Evolutionary conservation across 2,329 filamentous ascomycete genomes (phyloP).

Genomic region (Fusarium proliferatum): DNA sequence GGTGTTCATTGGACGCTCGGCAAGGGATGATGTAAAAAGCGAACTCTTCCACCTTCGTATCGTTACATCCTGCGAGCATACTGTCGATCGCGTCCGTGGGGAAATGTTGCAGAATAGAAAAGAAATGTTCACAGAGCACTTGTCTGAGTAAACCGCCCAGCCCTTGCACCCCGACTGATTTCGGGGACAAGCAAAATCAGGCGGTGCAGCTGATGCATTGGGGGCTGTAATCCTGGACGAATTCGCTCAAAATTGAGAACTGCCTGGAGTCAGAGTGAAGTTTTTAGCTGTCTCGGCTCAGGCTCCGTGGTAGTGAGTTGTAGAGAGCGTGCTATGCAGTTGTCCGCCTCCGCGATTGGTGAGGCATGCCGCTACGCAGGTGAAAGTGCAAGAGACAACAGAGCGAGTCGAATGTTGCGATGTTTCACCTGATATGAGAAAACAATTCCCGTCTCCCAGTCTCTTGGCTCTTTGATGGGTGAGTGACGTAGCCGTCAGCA

Average conservation of each 20-base stretch:
- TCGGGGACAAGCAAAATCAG: neutral
- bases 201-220: neutral
- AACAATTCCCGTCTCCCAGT: rapidly evolving
- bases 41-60: neutral
- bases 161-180: neutral
- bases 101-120: neutral
- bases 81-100: neutral
- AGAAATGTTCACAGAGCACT: neutral
- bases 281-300: too few species aligned
- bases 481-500: rapidly evolving
- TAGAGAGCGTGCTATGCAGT: rapidly evolving
- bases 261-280: rapidly evolving
- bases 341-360: neutral
- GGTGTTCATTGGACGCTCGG: neutral
- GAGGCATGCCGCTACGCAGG: rapidly evolving
- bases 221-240: neutral
- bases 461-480: neutral
- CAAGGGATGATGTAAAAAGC: neutral
- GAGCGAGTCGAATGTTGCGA: neutral
- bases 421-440: too few species aligned
- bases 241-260: too few species aligned
- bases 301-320: rapidly evolving
- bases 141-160: neutral
- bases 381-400: neutral
- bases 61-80: neutral